Percentiles rank a stretch among this genome's conserved stretches.
Evolutionary conservation across 306 rosid genomes (phyloP).

Genomic region (Medicago lupulina): DNA sequence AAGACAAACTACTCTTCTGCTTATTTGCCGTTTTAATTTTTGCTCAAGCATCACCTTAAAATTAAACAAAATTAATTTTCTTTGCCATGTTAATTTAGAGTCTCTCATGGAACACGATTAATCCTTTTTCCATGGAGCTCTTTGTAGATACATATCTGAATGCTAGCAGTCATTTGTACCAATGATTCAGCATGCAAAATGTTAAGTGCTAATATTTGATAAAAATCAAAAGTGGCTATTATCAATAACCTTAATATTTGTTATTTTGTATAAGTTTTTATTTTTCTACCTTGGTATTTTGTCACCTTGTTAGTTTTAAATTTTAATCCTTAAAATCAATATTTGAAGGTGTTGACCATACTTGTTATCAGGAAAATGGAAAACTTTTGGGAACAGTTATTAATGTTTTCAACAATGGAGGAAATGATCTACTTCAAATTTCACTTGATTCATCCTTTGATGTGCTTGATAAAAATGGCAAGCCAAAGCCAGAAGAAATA

Average conservation of each 20-base stretch:
- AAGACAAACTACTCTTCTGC: conserved; percentile 24
- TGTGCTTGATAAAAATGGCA: conserved; percentile 61
- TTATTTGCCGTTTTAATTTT: conserved; percentile 23
- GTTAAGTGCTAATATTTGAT: conserved; percentile 25
- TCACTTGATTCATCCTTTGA: conserved; percentile 71
- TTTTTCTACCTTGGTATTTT: conserved; percentile 31
- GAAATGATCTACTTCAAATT: conserved; percentile 78
- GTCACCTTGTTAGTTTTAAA: conserved; percentile 32
- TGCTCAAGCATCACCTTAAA: conserved; percentile 9
- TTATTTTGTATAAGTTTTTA: conserved; percentile 25
- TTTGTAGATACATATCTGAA: conserved; percentile 5
- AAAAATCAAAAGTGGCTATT: neutral
- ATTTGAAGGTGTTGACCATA: conserved; percentile 44
- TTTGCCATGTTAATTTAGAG: conserved; percentile 23
- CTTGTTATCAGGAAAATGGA: conserved; percentile 72
- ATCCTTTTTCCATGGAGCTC: conserved; percentile 10
- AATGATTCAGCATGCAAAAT: conserved; percentile 13
- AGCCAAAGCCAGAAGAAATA: conserved; percentile 57
- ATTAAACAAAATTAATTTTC: conserved; percentile 13
- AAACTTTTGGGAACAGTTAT: conserved; percentile 74
- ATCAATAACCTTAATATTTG: conserved; percentile 21
- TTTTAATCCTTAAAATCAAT: conserved; percentile 25
- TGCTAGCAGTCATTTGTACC: conserved; percentile 22
- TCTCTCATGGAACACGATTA: conserved; percentile 6
- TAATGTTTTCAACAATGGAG: conserved; percentile 80